Conservation (phyloP, 106 monocot species). For the Posidonia australis region DNA sequence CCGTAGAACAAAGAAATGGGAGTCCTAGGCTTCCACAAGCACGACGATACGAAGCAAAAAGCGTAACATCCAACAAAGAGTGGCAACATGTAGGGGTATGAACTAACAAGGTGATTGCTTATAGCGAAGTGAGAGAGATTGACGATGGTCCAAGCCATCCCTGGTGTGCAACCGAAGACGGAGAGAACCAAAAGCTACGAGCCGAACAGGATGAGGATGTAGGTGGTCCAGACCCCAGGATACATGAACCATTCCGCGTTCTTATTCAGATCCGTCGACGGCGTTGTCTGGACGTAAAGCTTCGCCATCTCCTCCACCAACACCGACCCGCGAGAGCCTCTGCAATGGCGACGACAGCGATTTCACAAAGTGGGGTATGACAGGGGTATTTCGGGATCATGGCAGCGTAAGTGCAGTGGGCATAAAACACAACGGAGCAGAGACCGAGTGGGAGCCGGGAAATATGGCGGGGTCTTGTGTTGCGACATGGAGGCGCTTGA, state of each 20-base stretch:
- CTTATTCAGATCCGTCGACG: constrained; percentile 80
- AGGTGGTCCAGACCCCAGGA: constrained; percentile 83
- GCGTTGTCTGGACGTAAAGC: constrained; percentile 47
- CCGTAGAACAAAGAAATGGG: not conserved
- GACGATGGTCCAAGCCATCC: constrained; percentile 72
- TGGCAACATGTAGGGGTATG: too few species aligned
- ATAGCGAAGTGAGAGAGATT: constrained; percentile 63
- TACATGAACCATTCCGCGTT: constrained; percentile 97
- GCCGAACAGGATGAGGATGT: constrained; percentile 77
- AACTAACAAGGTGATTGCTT: not conserved
- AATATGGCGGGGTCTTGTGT: too few species aligned
- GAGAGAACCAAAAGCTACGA: constrained; percentile 71
- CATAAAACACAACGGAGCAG: too few species aligned
- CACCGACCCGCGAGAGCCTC: too few species aligned
- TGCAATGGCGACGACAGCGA: too few species aligned
- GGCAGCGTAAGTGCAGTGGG: too few species aligned
- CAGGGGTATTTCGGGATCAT: too few species aligned
- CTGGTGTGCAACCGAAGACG: constrained; percentile 58
- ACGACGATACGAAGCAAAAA: not conserved
- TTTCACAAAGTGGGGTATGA: too few species aligned
- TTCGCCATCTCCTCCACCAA: constrained; percentile 42
- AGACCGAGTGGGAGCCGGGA: too few species aligned
- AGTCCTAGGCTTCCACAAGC: too few species aligned
- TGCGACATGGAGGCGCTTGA: too few species aligned
- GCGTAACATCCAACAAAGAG: not conserved